A percentile compares a stretch with the other conserved stretches of the same genome.
Evolutionary conservation across 345 rosid genomes (phyloP).

Genomic region (Acer yangbiense): DNA sequence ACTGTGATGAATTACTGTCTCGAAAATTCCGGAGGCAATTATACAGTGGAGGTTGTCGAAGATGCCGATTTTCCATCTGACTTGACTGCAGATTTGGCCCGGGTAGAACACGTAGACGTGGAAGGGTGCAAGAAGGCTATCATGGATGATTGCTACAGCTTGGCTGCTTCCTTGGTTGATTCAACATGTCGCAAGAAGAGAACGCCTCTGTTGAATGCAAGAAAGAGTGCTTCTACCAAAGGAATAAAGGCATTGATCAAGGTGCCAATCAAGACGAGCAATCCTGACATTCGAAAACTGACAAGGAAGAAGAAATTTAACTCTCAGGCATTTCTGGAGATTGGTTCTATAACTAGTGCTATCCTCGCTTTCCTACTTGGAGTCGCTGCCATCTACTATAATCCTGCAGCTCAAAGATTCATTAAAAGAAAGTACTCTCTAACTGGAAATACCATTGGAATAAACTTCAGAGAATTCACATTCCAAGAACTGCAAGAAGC

Average conservation of each 20-base stretch:
- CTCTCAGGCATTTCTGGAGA: slow-evolving; percentile 1
- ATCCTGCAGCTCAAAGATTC: slow-evolving; percentile 20
- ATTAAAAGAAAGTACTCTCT: not conserved
- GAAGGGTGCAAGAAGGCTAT: slow-evolving; percentile 36
- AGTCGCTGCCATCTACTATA: slow-evolving; percentile 22
- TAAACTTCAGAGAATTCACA: slow-evolving; percentile 32
- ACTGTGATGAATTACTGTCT: slow-evolving; percentile 28
- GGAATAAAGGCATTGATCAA: slow-evolving; percentile 32
- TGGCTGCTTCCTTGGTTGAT: slow-evolving; percentile 28
- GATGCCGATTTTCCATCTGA: slow-evolving; percentile 28
- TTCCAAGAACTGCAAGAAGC: slow-evolving; percentile 28
- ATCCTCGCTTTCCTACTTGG: slow-evolving; percentile 25
- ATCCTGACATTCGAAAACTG: slow-evolving; percentile 5
- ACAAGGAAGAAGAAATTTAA: slow-evolving; percentile 4
- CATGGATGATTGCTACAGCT: slow-evolving; percentile 32
- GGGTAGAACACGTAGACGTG: slow-evolving; percentile 19
- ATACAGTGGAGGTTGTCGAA: slow-evolving; percentile 26
- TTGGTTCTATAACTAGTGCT: slow-evolving; percentile 21
- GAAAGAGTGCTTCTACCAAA: slow-evolving; percentile 26
- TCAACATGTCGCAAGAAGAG: slow-evolving; percentile 29
- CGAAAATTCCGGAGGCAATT: slow-evolving; percentile 18
- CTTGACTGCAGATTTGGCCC: slow-evolving; percentile 26
- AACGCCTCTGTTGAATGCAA: slow-evolving; percentile 30
- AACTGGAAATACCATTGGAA: slow-evolving; percentile 16
- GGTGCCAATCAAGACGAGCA: slow-evolving; percentile 28